Conservation (phyloP, 495 filamentous ascomycete species). For the Antarctomyces pellizariae region DNA sequence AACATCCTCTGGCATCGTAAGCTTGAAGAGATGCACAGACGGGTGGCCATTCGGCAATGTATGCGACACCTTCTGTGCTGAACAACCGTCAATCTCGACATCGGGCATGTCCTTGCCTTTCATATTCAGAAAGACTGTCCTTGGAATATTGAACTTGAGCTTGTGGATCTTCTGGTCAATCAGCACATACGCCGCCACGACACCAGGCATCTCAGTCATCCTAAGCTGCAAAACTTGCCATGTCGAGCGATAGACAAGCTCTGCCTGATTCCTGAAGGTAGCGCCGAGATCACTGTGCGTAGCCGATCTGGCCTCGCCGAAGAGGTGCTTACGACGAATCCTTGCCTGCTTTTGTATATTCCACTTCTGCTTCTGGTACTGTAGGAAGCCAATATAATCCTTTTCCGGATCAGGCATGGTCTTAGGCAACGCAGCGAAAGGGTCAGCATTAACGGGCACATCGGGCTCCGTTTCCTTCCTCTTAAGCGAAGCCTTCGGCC, state of each 20-base stretch:
- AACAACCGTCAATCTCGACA: constrained; percentile 67
- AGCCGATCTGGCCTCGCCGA: constrained; percentile 56
- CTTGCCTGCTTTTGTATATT: constrained; percentile 90
- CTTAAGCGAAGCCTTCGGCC: constrained; percentile 32
- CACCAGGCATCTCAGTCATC: constrained; percentile 55
- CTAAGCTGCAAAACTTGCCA: constrained; percentile 88
- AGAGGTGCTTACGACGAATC: constrained; percentile 68
- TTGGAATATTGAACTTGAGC: constrained; percentile 71
- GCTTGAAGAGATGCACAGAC: constrained; percentile 80
- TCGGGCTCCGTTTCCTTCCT: constrained; percentile 49
- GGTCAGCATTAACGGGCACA: constrained; percentile 38
- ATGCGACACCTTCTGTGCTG: constrained; percentile 75
- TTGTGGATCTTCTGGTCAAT: constrained; percentile 80
- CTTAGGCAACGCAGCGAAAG: constrained; percentile 62
- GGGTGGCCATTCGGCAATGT: constrained; percentile 88
- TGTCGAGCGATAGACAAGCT: constrained; percentile 66
- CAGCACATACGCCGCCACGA: constrained; percentile 72
- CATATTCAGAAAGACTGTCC: constrained; percentile 78
- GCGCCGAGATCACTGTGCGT: constrained; percentile 55
- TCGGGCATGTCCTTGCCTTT: constrained; percentile 71
- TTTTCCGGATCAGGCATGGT: constrained; percentile 69
- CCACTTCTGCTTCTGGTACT: constrained; percentile 98
- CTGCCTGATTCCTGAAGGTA: constrained; percentile 77
- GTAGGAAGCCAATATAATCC: constrained; percentile 72
- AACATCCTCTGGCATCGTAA: constrained; percentile 68